Base-by-base conservation (phyloP, 371 early-diverging fungal species). In the Mucor racemosus region DNA sequence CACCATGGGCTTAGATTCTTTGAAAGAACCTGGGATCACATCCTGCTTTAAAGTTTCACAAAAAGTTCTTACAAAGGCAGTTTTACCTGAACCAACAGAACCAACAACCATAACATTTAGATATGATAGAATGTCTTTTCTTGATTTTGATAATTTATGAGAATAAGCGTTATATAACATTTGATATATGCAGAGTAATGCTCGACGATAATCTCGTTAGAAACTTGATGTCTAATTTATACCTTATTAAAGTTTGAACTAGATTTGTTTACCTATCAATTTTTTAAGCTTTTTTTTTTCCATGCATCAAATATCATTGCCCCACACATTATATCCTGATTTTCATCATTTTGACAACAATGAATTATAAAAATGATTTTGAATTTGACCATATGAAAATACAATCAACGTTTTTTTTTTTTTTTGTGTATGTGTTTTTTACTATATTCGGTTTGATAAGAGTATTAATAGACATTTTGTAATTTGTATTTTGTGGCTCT, bases 31-130 rank as follows among this genome's bases (percentile, higher is more conserved):
- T 57, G 69, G 73, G 26, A 78, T 64, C 26, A 80, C 65, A 15
- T 69, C 67, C 10, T 64, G 40, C 42, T 73, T 75, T 40, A 78
- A 46, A 4, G 73, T 65, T 34, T 90, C 90, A 74, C 84, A 92
- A 44, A 97, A 79, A 13, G 94, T 94, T 35, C 91, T 82, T 36
- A 96, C 77, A 72, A 95, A 94, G 26, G 92, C 80, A 15, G 92
- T 88, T 78, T 95, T 95, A 62, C 95, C 95, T 6, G 88, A 84
- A 17, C 88, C 86, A 34, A 78, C 64, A 64, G 86, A 79, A 56
- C 95, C 95, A 7, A 88, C 88, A 14, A 90, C 81, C 86, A 90
- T 88, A 34, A 89, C 58, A 59, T 89, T 89, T n/a, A 89, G 62
- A 66, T 87, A 80, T 15, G 84, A 78, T 50, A 82, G 40, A 0